Evolutionary conservation across 2,329 filamentous ascomycete species (phyloP).

Genomic region (Aspergillus sp.): DNA sequence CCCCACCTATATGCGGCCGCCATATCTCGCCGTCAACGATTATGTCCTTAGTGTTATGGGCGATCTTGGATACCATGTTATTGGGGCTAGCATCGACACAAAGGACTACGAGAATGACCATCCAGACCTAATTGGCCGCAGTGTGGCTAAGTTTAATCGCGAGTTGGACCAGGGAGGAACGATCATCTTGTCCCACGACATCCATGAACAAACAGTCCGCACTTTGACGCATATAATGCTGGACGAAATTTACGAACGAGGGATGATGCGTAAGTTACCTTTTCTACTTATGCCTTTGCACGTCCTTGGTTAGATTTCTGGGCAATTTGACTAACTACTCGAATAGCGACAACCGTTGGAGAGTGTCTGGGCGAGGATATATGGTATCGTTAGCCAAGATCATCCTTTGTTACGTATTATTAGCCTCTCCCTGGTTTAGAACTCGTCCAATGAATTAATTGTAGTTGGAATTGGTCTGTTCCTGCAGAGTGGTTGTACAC

Average conservation of each 20-base stretch:
- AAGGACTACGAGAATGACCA: constrained; percentile 42
- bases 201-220: constrained; percentile 37
- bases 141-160: constrained; percentile 31
- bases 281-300: not conserved
- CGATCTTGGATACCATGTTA: constrained; percentile 47
- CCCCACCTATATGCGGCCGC: constrained; percentile 51
- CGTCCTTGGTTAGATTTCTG: not conserved
- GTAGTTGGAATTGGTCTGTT: not conserved
- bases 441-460: not conserved
- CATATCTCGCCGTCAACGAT: constrained; percentile 40
- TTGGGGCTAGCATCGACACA: constrained; percentile 44
- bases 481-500: not conserved
- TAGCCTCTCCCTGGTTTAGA: not conserved
- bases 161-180: constrained; percentile 33
- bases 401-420: not conserved
- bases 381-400: constrained; percentile 49
- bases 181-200: constrained; percentile 39
- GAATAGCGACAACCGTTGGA: constrained; percentile 53
- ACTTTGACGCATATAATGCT: constrained; percentile 35
- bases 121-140: constrained; percentile 27
- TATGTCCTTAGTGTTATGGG: constrained; percentile 36
- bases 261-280: constrained; percentile 34
- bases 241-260: constrained; percentile 39
- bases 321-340: not conserved
- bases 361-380: constrained; percentile 57